These are phyloP conservation scores for Beta corolliflora DNA, from an alignment of 179 eudicot species.

Conservation along the genomic window DNA sequence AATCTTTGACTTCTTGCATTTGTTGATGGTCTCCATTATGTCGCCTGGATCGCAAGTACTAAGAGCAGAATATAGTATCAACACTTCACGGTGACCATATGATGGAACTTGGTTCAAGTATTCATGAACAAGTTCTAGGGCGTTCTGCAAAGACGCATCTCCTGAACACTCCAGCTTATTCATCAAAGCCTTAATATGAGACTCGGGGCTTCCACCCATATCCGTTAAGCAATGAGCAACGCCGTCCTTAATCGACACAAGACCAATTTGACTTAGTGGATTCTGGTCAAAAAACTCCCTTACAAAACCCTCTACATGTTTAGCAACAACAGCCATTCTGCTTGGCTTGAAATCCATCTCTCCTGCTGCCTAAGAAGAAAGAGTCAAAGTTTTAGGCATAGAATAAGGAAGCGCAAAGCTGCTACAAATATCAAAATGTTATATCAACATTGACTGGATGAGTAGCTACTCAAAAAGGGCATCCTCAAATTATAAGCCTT, in stretches of 20 bases:
- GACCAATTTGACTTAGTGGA: constrained; percentile 90
- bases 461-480: not conserved
- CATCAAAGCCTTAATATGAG: constrained; percentile 86
- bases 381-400: not conserved
- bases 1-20: constrained; percentile 86
- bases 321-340: constrained; percentile 82
- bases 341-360: constrained; percentile 90
- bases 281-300: constrained; percentile 98
- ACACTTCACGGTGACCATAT: constrained; percentile 92
- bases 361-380: constrained; percentile 66
- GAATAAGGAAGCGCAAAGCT: not conserved
- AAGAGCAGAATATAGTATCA: constrained; percentile 79
- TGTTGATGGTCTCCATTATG: constrained; percentile 78
- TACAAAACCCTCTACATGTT: constrained; percentile 76
- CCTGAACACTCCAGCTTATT: constrained; percentile 86
- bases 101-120: constrained; percentile 74
- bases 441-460: not conserved
- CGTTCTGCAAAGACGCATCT: constrained; percentile 88
- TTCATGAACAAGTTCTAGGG: constrained; percentile 80
- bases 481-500: not conserved
- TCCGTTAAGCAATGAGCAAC: constrained; percentile 79
- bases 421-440: not conserved
- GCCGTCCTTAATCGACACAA: constrained; percentile 80
- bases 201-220: constrained; percentile 96
- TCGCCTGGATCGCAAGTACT: constrained; percentile 98